phyloP scores from a whole-genome alignment of 495 filamentous ascomycete genomes.

The Chaetomium cochliodes region DNA sequence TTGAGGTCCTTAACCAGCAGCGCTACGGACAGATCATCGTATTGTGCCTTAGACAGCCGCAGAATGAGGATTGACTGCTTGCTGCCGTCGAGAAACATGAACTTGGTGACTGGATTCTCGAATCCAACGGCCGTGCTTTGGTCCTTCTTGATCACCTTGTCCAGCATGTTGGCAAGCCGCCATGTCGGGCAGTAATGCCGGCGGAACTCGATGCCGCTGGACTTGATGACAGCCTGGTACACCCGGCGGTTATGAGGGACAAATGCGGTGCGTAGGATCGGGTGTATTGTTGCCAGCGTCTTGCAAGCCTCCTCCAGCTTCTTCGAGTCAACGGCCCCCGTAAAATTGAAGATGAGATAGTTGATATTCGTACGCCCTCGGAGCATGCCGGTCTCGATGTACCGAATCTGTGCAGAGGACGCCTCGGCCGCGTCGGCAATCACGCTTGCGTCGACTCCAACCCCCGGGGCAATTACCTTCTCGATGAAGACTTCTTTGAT shows the following conservation, averaged over 20 bases:
- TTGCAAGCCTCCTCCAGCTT: constrained; percentile 47
- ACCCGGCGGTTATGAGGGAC: constrained; percentile 43
- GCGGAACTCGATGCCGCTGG: constrained; percentile 42
- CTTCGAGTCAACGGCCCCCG: constrained; percentile 40
- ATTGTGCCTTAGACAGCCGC: constrained; percentile 48
- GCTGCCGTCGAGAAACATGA: constrained; percentile 46
- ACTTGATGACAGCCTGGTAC: constrained; percentile 47
- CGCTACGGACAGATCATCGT: constrained; percentile 45
- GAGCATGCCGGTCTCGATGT: constrained; percentile 50
- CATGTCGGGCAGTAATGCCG: constrained; percentile 44
- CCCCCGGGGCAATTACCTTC: constrained; percentile 38
- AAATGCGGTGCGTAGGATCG: constrained; percentile 48
- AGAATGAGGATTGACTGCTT: constrained; percentile 48
- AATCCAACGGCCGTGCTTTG: constrained; percentile 40
- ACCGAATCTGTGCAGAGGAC: constrained; percentile 44
- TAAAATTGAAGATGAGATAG: constrained; percentile 46
- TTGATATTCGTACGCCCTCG: constrained; percentile 42
- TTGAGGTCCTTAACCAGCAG: constrained; percentile 46
- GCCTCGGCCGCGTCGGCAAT: constrained; percentile 48
- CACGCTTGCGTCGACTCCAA: constrained; percentile 36
- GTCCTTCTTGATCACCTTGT: constrained; percentile 46
- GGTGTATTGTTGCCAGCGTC: constrained; percentile 41
- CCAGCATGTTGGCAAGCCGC: constrained; percentile 38
- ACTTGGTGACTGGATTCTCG: constrained; percentile 46
- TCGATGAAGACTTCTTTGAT: constrained; percentile 35